Evolutionary conservation across 768 basidiomycete species (phyloP), one percentile per base, ranked within the genome.

Genomic region (Russula sp.): DNA sequence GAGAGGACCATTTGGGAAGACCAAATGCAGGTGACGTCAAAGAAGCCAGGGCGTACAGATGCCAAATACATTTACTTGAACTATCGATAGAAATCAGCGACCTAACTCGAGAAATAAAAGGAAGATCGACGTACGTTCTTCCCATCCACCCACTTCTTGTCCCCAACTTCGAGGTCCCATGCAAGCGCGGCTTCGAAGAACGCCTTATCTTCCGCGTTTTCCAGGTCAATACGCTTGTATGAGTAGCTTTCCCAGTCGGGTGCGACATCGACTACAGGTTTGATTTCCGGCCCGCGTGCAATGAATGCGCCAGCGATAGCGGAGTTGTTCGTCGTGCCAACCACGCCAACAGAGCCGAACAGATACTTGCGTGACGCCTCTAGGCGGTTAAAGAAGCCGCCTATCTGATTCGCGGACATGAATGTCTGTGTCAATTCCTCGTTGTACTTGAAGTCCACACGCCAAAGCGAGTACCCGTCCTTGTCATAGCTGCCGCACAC

Each of bases 301-400:
- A 99, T 88, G 69, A 98, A 76, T 56, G 77, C 85, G 73, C 97
- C 97, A 51, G 85, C 73, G 77, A 97, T 93, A 73, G 89, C 61
- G 46, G 88, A 91, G 77, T 91, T 80, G 77, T 90, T 90, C 73
- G 80, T 57, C 71, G 78, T 77, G 73, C 97, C 96, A 63, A 95
- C 86, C 24, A 99, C 97, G 74, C 92, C 94, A 52, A 94, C 75
- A 50, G 92, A 95, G 16, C 88, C 96, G 76, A 98, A 97, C 68
- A 95, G 83, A 81, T 97, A 96, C 77, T 97, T 96, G 77, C 96
- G 89, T 26, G 94, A 94, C 11, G 86, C 97, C 79, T 98, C 97
- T 10, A 99, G 86, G 63, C 97, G 92, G 83, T 95, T 92, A 85
- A 95, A 98, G 87, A 96, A 94, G 20, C 96, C 96, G 64, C 85